phyloP scores from a whole-genome alignment of 2,329 filamentous ascomycete genomes.

The Claviceps maximensis region DNA sequence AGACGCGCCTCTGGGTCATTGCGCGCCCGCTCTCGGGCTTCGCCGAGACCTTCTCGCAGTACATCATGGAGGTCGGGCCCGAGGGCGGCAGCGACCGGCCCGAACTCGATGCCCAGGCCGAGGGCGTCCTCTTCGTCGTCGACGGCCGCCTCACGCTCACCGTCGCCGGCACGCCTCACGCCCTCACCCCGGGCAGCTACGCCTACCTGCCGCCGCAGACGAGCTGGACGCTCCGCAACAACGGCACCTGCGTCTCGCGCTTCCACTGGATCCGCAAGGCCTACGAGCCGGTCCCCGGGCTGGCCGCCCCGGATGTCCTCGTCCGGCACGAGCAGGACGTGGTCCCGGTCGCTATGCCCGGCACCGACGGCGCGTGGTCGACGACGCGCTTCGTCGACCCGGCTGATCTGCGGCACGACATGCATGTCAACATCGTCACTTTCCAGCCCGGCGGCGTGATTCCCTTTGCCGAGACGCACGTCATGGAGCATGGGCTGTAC shows the following conservation, averaged over 20 bases:
- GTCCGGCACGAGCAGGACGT: constrained; percentile 3
- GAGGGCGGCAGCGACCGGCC: constrained; percentile 2
- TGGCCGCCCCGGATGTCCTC: background rate
- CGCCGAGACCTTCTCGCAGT: constrained; percentile 6
- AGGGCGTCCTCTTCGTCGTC: constrained; percentile 5
- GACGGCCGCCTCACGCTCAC: background rate
- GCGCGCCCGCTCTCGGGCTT: constrained; percentile 6
- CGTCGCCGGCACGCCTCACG: background rate
- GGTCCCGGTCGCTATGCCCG: background rate
- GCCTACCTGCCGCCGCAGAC: constrained; percentile 1
- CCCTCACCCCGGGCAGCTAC: constrained; percentile 2
- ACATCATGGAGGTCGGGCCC: constrained; percentile 5
- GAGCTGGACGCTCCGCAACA: constrained; percentile 2
- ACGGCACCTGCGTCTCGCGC: background rate
- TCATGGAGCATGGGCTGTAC: constrained; percentile 7
- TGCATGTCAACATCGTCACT: constrained; percentile 5
- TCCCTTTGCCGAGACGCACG: constrained; percentile 6
- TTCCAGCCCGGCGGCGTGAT: constrained; percentile 5
- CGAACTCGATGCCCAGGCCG: background rate
- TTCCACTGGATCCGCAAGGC: constrained; percentile 7
- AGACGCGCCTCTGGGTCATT: constrained; percentile 5
- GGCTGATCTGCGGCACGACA: constrained; percentile 4
- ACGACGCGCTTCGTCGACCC: constrained; percentile 6
- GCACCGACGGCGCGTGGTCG: constrained; percentile 3
- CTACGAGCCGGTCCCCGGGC: background rate